A percentile compares a stretch with the other conserved stretches of the same genome.
Evolutionary conservation across 176 grass and related monocot species (phyloP).

Genomic region (Musa beccarii): DNA sequence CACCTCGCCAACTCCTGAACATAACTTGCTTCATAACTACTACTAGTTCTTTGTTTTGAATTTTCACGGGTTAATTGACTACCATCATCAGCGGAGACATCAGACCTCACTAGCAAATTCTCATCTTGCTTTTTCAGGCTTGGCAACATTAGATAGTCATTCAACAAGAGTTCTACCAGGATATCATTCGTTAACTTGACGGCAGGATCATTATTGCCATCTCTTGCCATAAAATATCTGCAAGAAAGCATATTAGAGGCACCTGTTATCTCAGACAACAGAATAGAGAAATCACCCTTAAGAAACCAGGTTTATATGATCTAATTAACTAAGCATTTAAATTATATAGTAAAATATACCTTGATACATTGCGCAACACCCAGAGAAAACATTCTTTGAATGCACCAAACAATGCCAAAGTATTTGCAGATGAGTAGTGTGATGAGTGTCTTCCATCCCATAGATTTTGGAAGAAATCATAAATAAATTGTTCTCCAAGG

Average conservation of each 20-base stretch:
- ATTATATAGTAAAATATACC: conserved; percentile 27
- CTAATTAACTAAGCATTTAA: not conserved
- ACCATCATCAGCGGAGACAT: conserved; percentile 25
- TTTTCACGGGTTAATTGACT: conserved; percentile 35
- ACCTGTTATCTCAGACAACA: not conserved
- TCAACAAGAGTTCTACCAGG: conserved; percentile 54
- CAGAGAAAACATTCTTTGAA: conserved; percentile 68
- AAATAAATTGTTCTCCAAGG: conserved; percentile 52
- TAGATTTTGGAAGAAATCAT: conserved; percentile 68
- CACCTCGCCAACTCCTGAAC: conserved; percentile 60
- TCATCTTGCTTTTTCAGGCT: conserved; percentile 21
- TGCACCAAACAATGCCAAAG: conserved; percentile 49
- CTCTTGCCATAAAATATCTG: conserved; percentile 44
- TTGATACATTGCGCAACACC: conserved; percentile 53
- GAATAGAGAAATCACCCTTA: not conserved
- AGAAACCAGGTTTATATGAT: not conserved
- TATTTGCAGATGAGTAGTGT: conserved; percentile 60
- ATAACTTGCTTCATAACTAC: conserved; percentile 42
- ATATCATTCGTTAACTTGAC: conserved; percentile 50
- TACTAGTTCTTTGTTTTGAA: conserved; percentile 12
- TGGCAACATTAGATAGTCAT: conserved; percentile 53
- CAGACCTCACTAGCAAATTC: conserved; percentile 6
- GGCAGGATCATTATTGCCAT: conserved; percentile 31
- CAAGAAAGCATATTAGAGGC: not conserved
- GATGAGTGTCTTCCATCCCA: conserved; percentile 76